Base-by-base conservation (phyloP, 2,329 filamentous ascomycete species). In the Microsporum canis region DNA sequence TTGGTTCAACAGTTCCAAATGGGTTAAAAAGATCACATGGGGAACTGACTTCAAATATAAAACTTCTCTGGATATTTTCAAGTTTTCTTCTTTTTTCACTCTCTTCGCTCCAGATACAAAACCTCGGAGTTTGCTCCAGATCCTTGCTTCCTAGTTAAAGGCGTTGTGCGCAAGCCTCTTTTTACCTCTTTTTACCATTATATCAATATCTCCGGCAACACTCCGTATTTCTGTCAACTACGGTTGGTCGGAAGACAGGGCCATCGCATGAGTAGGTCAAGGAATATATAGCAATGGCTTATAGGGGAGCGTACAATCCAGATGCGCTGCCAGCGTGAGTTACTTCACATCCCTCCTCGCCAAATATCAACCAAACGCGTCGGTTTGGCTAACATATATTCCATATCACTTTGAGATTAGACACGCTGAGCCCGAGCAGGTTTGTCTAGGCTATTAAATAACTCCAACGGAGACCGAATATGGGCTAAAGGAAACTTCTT, bases 301-400 rank as follows among this genome's bases (percentile, higher is more conserved):
- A 97, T 81, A 95, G 95, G 77, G 86, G 85, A 74, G 84, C 87
- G 61, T 94, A 91, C 79, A 95, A 99, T 75, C 91, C 91, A 38
- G 92, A 99, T 79, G 89, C 91, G 72, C 84, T 99, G 65, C 92
- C 92, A 72, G 90, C 90, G 88, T 94, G 81, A 78, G 87, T 77
- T 41, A 10, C 5, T 57, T 61, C 47, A 57, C 45, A 29, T 12
- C 45, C 23, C 8, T 10, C 45, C 8, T 14, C 31, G 58, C 65
- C 56, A 12, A 63, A 63, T 55, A 29, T 8, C 31, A 12, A 3
- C 17, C 62, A n/a, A 14, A 41, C 29, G 36, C 17, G 7, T 12
- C 17, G 31, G 49, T n/a, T 14, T 55, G 14, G 49, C 49, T 55
- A 36, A 55, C 49, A 4, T 34, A 29, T 3, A 47, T n/a, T 43